Percentiles rank a stretch among this genome's conserved stretches.
These are phyloP conservation scores for Aureobasidium melanogenum DNA, from an alignment of 2,329 filamentous ascomycete genomes.

Conservation along the genomic window DNA sequence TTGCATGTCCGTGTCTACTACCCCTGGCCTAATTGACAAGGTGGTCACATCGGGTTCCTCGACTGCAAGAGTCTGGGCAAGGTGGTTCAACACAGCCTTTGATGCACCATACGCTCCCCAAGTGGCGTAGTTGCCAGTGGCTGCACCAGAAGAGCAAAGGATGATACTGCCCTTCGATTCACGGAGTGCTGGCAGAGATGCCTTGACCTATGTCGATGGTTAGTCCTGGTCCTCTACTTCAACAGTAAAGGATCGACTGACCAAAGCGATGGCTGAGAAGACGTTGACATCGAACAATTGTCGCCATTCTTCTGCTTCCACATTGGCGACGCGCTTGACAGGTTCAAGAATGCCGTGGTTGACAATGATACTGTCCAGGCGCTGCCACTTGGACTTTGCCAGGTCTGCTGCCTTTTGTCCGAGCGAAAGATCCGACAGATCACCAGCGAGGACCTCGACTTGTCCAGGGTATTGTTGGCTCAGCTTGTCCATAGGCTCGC, in stretches of 20 bases:
- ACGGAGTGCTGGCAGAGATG: constrained; percentile 60
- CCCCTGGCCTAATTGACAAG: constrained; percentile 66
- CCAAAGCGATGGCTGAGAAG: constrained; percentile 71
- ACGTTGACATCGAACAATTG: constrained; percentile 73
- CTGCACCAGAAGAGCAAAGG: constrained; percentile 72
- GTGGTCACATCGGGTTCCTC: constrained; percentile 72
- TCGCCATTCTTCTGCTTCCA: constrained; percentile 66
- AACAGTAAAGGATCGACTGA: constrained; percentile 35
- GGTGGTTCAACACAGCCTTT: constrained; percentile 76
- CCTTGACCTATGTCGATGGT: constrained; percentile 49
- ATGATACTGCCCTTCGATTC: constrained; percentile 62
- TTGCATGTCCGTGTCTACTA: constrained; percentile 88
- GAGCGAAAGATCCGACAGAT: constrained; percentile 45
- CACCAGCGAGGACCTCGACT: constrained; percentile 50
- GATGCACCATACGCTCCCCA: constrained; percentile 78
- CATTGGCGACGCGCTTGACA: constrained; percentile 60
- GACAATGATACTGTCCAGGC: constrained; percentile 71
- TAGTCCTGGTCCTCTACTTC: neutral
- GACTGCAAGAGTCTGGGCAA: constrained; percentile 60
- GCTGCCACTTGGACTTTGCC: constrained; percentile 54
- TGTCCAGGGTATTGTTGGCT: constrained; percentile 44
- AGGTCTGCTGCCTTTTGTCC: constrained; percentile 54
- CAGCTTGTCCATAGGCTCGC: constrained; percentile 45
- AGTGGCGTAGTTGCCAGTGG: constrained; percentile 53
- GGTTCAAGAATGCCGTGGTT: constrained; percentile 82